Percentiles rank a stretch among this genome's conserved stretches.
Conservation (phyloP, 257 asterid genomes). For the Nicotiana tabacum region DNA sequence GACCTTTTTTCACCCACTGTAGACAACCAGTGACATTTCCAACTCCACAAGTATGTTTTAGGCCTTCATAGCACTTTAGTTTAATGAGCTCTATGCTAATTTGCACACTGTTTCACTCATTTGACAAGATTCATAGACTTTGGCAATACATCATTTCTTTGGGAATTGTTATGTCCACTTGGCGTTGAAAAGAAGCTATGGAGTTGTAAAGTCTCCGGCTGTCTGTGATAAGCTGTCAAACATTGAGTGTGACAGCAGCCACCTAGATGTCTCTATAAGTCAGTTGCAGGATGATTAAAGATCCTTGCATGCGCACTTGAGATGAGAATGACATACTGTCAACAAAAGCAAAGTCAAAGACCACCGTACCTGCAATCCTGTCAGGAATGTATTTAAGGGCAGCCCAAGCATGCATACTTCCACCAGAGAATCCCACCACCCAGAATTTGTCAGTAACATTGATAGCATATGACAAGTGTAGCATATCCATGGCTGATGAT, state of each 20-base stretch:
- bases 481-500: constrained; percentile 85
- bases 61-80: neutral
- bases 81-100: neutral
- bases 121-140: neutral
- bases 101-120: neutral
- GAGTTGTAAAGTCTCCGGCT: neutral
- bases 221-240: neutral
- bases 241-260: neutral
- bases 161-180: neutral
- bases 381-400: constrained; percentile 94
- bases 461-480: constrained; percentile 76
- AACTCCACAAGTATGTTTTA: neutral
- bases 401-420: constrained; percentile 90
- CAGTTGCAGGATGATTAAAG: neutral
- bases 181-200: neutral
- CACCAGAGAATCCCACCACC: constrained; percentile 75
- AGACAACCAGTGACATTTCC: neutral
- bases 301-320: neutral
- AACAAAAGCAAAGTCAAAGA: neutral
- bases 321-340: neutral
- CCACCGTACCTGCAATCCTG: constrained; percentile 62
- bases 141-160: neutral
- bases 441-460: constrained; percentile 78
- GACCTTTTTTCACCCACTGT: neutral
- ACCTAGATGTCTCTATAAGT: neutral